Evolutionary conservation across 2,329 filamentous ascomycete genomes (phyloP).

Genomic region (Rhynchosporium secalis): DNA sequence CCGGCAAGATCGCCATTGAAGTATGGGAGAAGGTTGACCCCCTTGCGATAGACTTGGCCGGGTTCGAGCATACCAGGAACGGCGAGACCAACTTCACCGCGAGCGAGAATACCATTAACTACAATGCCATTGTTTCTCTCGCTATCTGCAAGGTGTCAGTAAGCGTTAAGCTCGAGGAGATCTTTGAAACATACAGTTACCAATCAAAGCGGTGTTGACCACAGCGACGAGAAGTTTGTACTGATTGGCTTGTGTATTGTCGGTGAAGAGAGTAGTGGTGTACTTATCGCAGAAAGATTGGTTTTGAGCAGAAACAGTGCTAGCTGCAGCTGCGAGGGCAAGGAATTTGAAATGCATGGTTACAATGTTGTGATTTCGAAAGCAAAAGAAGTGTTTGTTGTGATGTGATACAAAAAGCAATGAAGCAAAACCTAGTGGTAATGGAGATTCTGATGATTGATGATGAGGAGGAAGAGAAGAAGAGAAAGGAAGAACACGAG

Average conservation of each 20-base stretch:
- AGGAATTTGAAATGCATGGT: slow-evolving; percentile 35
- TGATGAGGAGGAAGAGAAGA: slow-evolving; percentile 4
- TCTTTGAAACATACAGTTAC: slow-evolving; percentile 50
- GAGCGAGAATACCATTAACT: too few species aligned
- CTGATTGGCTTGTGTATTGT: slow-evolving; percentile 61
- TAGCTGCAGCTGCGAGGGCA: slow-evolving; percentile 20
- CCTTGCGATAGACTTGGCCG: slow-evolving; percentile 50
- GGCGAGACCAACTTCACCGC: too few species aligned
- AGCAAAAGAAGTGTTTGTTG: slow-evolving; percentile 13
- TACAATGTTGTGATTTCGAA: slow-evolving; percentile 18
- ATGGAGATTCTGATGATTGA: slow-evolving; percentile 2
- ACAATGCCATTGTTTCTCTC: slow-evolving; percentile 52
- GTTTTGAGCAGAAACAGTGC: slow-evolving; percentile 43
- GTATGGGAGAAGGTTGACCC: slow-evolving; percentile 59
- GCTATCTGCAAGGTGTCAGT: slow-evolving; percentile 45
- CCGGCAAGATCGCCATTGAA: slow-evolving; percentile 57
- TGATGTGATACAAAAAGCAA: slow-evolving; percentile 12
- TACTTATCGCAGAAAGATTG: slow-evolving; percentile 63
- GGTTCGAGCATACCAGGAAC: slow-evolving; percentile 59
- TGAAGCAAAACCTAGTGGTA: slow-evolving; percentile 12
- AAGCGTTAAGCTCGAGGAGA: neutral
- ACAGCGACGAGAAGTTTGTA: slow-evolving; percentile 54
- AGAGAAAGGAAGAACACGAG: neutral
- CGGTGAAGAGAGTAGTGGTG: slow-evolving; percentile 57
- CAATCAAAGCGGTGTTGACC: slow-evolving; percentile 64